Evolutionary conservation across 768 basidiomycete genomes (phyloP), one percentile per base, ranked within the genome.

Genomic region (Gyrodon lividus): DNA sequence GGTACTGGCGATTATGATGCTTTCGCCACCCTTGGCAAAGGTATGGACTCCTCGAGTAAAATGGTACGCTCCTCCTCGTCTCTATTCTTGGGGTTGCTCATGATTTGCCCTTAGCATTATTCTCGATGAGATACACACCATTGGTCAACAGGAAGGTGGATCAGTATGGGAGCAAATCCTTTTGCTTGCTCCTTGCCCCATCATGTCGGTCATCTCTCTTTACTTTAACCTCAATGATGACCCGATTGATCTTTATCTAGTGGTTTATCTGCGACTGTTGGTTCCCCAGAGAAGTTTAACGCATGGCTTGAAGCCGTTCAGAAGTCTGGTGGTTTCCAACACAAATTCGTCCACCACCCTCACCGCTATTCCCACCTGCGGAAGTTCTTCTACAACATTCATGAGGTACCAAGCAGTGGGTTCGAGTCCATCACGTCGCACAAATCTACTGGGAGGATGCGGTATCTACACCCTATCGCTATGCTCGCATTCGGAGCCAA

Each of bases 91-190:
- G 20, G 0, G 12, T 6, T 12, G 14, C 26, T 59, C 28, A 60
- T 22, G 3, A 20, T 14, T 33, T 20, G 51, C n/a, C 26, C 28
- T 28, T 22, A 86, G 84, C n/a, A 84, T 89, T 51, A 79, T 88
- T 41, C 69, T 89, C 14, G 66, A 70, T 17, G 74, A 76, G 54
- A 75, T 75, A 17, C 87, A 89, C 60, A 76, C 80, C 2, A 85
- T 89, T 45, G 85, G 86, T 3, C 82, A 86, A 52, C 78, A 85
- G 59, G 80, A 83, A 50, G 83, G 81, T 1, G 87, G 87, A 2
- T 72, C 81, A 0, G 80, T 86, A 2, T 88, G 86, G 86, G 86
- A 88, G 57, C 83, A 87, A 59, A 82, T 87, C n/a, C 70, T 89
- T 7, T 65, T 89, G 5, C 68, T 89, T 13, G 80, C 85, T 8